A percentile compares a stretch with the other conserved stretches of the same genome.
Conservation (phyloP, 805 yeast genomes). For the Limtongia smithiae region DNA sequence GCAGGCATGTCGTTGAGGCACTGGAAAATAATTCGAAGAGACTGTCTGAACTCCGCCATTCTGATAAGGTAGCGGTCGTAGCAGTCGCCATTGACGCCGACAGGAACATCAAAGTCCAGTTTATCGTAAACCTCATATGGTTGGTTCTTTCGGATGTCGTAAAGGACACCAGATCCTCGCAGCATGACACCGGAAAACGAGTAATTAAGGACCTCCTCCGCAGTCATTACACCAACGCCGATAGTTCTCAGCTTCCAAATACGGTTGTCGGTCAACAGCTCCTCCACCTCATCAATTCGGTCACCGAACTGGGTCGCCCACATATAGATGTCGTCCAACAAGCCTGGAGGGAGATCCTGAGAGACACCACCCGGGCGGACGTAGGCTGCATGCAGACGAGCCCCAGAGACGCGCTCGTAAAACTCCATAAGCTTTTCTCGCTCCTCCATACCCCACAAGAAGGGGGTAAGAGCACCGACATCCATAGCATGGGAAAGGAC, state of each 20-base stretch:
- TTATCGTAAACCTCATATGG: constrained; percentile 87
- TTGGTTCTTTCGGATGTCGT: constrained; percentile 77
- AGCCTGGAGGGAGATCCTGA: constrained; percentile 80
- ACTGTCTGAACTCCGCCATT: constrained; percentile 91
- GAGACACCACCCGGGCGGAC: constrained; percentile 91
- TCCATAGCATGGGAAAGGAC: constrained; percentile 87
- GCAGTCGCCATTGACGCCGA: constrained; percentile 84
- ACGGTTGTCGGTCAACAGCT: constrained; percentile 82
- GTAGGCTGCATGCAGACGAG: constrained; percentile 83
- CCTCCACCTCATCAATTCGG: constrained; percentile 86
- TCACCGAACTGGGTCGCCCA: constrained; percentile 97
- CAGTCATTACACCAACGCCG: constrained; percentile 75
- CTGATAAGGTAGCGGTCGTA: constrained; percentile 84
- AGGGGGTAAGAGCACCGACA: constrained; percentile 90
- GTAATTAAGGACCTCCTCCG: constrained; percentile 82
- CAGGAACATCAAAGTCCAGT: constrained; percentile 84
- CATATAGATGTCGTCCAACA: constrained; percentile 87
- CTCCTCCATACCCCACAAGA: constrained; percentile 92
- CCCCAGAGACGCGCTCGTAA: constrained; percentile 86
- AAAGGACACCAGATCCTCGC: constrained; percentile 87
- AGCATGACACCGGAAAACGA: constrained; percentile 83
- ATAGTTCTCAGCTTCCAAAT: constrained; percentile 87
- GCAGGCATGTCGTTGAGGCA: constrained; percentile 89
- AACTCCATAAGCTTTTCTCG: constrained; percentile 91
- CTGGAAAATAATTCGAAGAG: constrained; percentile 82